These are phyloP conservation scores for Cryphonectria naterciae DNA, from an alignment of 2,329 filamentous ascomycete genomes.

Conservation along the genomic window DNA sequence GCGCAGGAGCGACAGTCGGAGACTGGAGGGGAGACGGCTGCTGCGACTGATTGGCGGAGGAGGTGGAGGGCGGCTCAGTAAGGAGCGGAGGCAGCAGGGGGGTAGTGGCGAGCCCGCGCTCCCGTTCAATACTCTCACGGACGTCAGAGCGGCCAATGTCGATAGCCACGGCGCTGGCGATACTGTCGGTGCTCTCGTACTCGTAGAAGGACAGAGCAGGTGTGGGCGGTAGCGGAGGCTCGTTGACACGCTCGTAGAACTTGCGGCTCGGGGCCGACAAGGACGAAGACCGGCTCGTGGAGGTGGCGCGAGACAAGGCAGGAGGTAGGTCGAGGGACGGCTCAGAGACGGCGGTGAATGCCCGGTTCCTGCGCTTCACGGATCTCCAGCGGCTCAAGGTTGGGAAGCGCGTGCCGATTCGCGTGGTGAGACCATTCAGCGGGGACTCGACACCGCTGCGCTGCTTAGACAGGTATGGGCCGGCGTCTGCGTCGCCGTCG, in stretches of 20 bases:
- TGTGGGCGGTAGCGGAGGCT: conserved; percentile 61
- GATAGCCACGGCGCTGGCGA: conserved; percentile 56
- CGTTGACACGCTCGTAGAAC: conserved; percentile 48
- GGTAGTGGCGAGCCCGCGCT: conserved; percentile 70
- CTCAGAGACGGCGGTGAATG: conserved; percentile 73
- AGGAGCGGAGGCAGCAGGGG: conserved; percentile 84
- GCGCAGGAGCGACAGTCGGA: conserved; percentile 70
- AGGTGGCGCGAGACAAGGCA: conserved; percentile 66
- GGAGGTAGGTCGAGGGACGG: conserved; percentile 78
- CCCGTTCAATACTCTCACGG: conserved; percentile 59
- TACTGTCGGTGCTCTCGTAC: conserved; percentile 62
- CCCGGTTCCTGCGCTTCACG: conserved; percentile 48
- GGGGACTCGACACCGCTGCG: conserved; percentile 61
- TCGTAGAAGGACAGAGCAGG: conserved; percentile 68
- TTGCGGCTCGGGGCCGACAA: conserved; percentile 64
- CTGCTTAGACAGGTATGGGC: conserved; percentile 48
- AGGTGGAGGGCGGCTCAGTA: conserved; percentile 56
- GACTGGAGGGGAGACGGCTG: conserved; percentile 85
- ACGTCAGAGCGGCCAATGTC: conserved; percentile 57
- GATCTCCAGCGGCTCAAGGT: conserved; percentile 56
- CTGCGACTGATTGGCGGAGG: conserved; percentile 52
- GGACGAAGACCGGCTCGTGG: conserved; percentile 75
- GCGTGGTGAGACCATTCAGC: conserved; percentile 64
- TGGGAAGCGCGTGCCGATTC: conserved; percentile 66
- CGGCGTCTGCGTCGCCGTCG: conserved; percentile 60